A percentile compares a stretch with the other conserved stretches of the same genome.
Conservation (phyloP, 1,284 basidiomycete genomes). For the Sphaerobolus stellatus region DNA sequence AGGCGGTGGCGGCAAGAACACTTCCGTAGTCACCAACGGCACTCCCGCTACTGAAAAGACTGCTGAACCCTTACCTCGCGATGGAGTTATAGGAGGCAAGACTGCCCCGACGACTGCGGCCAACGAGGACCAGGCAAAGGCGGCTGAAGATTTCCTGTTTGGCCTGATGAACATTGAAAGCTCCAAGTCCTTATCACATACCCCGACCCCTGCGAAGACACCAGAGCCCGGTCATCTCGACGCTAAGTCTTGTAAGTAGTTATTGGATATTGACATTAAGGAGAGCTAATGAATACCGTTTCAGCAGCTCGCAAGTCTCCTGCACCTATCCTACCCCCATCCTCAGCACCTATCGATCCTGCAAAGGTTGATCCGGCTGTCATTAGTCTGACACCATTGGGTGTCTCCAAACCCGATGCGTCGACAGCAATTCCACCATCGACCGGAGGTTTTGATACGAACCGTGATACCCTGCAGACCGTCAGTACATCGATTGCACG, state of each 20-base stretch:
- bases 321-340: not conserved
- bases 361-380: conserved; percentile 7
- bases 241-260: not conserved
- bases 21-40: conserved; percentile 39
- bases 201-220: conserved; percentile 11
- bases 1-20: conserved; percentile 13
- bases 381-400: not conserved
- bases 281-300: not conserved
- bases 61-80: conserved; percentile 20
- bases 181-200: conserved; percentile 3
- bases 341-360: not conserved
- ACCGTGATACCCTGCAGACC: conserved; percentile 22
- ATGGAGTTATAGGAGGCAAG: too few relatives aligned
- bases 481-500: conserved; percentile 35
- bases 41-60: conserved; percentile 32
- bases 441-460: conserved; percentile 8
- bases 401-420: not conserved
- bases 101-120: conserved; percentile 2
- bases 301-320: conserved; percentile 7
- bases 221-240: conserved; percentile 1
- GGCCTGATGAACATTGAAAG: conserved; percentile 11
- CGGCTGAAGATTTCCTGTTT: conserved; percentile 9
- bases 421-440: conserved; percentile 8
- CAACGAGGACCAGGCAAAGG: conserved; percentile 14
- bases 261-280: not conserved